Conservation (phyloP, 2,329 filamentous ascomycete species). For the Cryphonectria naterciae region DNA sequence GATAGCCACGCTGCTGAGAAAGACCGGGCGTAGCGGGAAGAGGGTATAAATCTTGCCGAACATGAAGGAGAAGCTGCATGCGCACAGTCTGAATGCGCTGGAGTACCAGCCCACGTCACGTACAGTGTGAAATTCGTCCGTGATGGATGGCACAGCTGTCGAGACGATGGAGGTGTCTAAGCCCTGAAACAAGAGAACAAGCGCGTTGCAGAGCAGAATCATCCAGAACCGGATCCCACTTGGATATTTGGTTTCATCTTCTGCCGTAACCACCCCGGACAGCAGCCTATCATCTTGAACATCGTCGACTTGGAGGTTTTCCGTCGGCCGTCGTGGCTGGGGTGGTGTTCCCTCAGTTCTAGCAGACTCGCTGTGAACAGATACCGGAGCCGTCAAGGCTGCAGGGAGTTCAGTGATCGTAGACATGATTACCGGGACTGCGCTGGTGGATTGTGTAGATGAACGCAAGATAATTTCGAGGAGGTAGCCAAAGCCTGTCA, state of each 20-base stretch:
- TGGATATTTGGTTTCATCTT: slow-evolving; percentile 24
- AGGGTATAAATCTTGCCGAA: slow-evolving; percentile 25
- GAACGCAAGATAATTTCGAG: background rate
- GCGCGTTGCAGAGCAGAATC: slow-evolving; percentile 19
- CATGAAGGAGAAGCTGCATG: slow-evolving; percentile 29
- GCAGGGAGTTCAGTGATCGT: background rate
- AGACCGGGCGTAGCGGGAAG: slow-evolving; percentile 16
- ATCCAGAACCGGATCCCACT: slow-evolving; percentile 26
- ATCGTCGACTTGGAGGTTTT: slow-evolving; percentile 3
- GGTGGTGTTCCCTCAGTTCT: background rate
- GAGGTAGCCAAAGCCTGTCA: background rate
- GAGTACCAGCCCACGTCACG: slow-evolving; percentile 28
- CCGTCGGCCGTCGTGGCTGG: slow-evolving; percentile 13
- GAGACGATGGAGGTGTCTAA: slow-evolving; percentile 25
- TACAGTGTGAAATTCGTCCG: slow-evolving; percentile 28
- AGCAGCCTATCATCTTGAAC: background rate
- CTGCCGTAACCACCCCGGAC: background rate
- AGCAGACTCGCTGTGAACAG: background rate
- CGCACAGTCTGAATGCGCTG: slow-evolving; percentile 23
- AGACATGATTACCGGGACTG: background rate
- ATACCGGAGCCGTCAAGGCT: background rate
- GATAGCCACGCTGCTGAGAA: slow-evolving; percentile 22
- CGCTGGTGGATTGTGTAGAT: background rate
- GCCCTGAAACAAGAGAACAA: slow-evolving; percentile 23
- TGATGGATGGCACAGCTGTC: slow-evolving; percentile 27